phyloP scores from a whole-genome alignment of 2,329 filamentous ascomycete species.

The Penicillium sp. region DNA sequence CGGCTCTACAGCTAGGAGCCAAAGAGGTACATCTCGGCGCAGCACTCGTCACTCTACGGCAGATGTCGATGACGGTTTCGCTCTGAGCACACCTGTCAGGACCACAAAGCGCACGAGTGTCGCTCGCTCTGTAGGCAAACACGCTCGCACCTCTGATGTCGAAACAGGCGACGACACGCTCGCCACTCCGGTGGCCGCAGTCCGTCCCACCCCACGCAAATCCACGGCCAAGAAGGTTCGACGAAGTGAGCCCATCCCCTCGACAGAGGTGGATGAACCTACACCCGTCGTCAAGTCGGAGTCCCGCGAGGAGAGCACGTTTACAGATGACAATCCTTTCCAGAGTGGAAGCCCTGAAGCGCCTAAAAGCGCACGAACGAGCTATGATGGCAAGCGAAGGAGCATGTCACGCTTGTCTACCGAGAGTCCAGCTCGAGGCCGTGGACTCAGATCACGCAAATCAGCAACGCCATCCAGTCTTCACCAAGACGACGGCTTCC shows the following conservation, averaged over 20 bases:
- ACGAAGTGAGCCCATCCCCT: constrained; percentile 46
- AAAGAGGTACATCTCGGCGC: constrained; percentile 50
- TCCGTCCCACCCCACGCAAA: constrained; percentile 32
- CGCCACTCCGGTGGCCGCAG: constrained; percentile 38
- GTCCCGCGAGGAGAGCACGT: constrained; percentile 59
- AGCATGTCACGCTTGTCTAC: constrained; percentile 47
- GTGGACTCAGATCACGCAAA: constrained; percentile 30
- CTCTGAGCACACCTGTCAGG: constrained; percentile 26
- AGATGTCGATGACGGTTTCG: constrained; percentile 34
- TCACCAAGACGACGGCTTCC: constrained; percentile 51
- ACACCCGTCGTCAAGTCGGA: constrained; percentile 45
- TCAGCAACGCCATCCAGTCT: constrained; percentile 36
- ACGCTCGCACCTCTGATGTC: constrained; percentile 30
- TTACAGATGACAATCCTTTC: constrained; percentile 88
- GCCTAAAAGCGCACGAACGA: constrained; percentile 39
- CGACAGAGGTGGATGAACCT: constrained; percentile 36
- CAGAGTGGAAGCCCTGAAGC: constrained; percentile 67
- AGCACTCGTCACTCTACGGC: constrained; percentile 47
- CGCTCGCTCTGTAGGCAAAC: constrained; percentile 36
- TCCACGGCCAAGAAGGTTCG: constrained; percentile 52
- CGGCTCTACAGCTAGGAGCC: constrained; percentile 54
- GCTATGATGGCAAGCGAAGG: constrained; percentile 47
- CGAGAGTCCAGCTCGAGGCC: constrained; percentile 26
- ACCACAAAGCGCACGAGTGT: constrained; percentile 32
- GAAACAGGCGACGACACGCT: constrained; percentile 33